Base-by-base conservation (phyloP, 352 stramenopile species). In the Detonula confervacea region DNA sequence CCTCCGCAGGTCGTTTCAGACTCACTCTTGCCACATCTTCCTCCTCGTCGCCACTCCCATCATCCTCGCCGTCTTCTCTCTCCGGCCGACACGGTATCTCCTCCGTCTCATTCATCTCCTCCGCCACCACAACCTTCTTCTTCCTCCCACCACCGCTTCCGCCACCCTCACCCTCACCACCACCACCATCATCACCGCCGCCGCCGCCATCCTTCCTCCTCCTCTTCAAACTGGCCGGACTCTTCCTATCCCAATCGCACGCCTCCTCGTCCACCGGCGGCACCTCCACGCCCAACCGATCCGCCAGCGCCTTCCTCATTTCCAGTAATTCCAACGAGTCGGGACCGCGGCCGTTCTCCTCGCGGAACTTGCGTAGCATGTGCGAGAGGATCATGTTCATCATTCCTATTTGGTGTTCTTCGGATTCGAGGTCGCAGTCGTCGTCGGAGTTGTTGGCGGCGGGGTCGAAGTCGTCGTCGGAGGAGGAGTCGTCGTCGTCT, bases 331-430 rank as follows among this genome's bases (percentile, higher is more conserved):
- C 88, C 55, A 81, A 29, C 3, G 86, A 87, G 65, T 91, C 81
- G 8, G 88, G 88, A 18, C 84, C 81, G 9, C 88, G 71, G 24
- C 86, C 88, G 77, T 92, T 84, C 29, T 93, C 83, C 69, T 92
- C 80, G 59, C 78, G 74, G 73, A 90, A 93, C 63, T 85, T 76
- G 44, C 77, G 69, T 24, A 93, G 49, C 4, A 93, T 77, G 70
- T 91, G 76, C 18, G 68, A 73, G 27, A 93, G 77, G 16, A 90
- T 81, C 8, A 91, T 63, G 49, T 91, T 90, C 63, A 91, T 82
- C 76, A 90, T 85, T 35, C 70, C 72, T 20, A 80, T 62, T 66
- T 88, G 64, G 33, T 66, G 47, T 56, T 80, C 77, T 62, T 89
- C 80, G 30, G 76, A 73, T 27, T 90, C 83, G 37, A 81, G 67